A percentile compares a stretch with the other conserved stretches of the same genome.
These are phyloP conservation scores for Cylindrotheca closterium DNA, from an alignment of 108 stramenopile species.

Conservation along the genomic window DNA sequence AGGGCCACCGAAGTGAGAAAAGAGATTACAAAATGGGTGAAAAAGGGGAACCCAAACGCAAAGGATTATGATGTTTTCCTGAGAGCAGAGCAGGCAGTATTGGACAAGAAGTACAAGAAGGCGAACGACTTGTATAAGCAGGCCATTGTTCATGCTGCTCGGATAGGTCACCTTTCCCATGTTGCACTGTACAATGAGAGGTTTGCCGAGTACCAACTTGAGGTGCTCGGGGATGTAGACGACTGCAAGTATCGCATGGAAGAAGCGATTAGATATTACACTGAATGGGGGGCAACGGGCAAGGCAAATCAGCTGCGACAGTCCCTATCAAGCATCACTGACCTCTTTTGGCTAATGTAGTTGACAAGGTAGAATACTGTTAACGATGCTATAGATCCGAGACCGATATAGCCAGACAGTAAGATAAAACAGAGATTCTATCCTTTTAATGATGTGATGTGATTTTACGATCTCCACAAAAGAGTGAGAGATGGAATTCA, in stretches of 20 bases:
- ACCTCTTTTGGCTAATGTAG: no score
- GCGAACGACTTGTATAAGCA: conserved; percentile 6
- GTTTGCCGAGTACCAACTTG: background rate
- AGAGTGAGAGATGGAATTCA: no score
- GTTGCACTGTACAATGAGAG: conserved; percentile 12
- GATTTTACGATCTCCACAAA: no score
- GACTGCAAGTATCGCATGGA: conserved; percentile 1
- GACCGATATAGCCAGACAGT: no score
- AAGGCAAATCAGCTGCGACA: no score
- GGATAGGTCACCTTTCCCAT: conserved; percentile 4
- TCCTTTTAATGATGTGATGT: no score
- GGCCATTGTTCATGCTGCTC: conserved; percentile 1
- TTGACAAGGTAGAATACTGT: no score
- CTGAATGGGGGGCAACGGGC: no score
- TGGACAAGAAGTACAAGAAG: background rate
- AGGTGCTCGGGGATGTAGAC: background rate
- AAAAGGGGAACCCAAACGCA: conserved; percentile 18
- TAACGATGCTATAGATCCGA: no score
- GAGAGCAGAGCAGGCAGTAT: conserved; percentile 2
- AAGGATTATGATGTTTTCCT: conserved; percentile 7
- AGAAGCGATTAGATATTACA: conserved; percentile 5
- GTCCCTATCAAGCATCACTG: no score
- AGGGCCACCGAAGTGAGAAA: background rate
- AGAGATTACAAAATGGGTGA: conserved; percentile 16
- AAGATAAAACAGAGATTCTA: no score